Base-by-base conservation (phyloP, 495 filamentous ascomycete genomes). In the Diplogelasinospora grovesii region DNA sequence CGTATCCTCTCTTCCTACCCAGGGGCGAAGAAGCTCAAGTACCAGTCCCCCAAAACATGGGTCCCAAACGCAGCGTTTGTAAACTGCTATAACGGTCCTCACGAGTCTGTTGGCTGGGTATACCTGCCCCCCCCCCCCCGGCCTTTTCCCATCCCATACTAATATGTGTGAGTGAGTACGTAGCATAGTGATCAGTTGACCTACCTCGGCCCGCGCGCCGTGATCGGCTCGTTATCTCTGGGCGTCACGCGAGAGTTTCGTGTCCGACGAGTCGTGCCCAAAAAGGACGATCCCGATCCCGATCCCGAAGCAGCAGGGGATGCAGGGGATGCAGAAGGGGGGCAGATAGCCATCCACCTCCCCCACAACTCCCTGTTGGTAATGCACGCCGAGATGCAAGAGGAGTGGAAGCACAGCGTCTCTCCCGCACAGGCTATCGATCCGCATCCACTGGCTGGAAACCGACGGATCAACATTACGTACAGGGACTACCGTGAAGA, bases 371-470 rank as follows among this genome's bases (percentile, higher is more conserved):
- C 85, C 0, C 72, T 98, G 1, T 66, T 98, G 0, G 66, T 96
- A 4, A 98, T 98, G 92, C 87, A 95, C 55, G 86, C 89, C 1
- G 87, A 92, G 43, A 86, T 85, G 82, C 83, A 87, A 50, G 83
- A 87, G 46, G 76, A 74, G 36, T 87, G 83, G 83, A 87, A 87
- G 50, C 83, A 89, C 54, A 78, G 75, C 43, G 83, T 98, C 31
- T 64, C 74, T 0, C 83, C 89, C 0, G 79, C 85, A 0, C 72
- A 72, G 39, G 72, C 79, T 3, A 81, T 95, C 32, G 82, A 83
- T 40, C 83, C 83, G 9, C 92, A 98, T 61, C 85, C 89, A 0
- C 45, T 96, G 2, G 69, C 89, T 0, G 84, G 84, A 1, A 86
- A 79, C 47, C 72, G 77, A 30, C 72, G 92, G 27, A 88, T 98